A percentile compares a stretch with the other conserved stretches of the same genome.
phyloP scores from a whole-genome alignment of 1,139 yeast genomes.

The Hyphopichia khmerensis region DNA sequence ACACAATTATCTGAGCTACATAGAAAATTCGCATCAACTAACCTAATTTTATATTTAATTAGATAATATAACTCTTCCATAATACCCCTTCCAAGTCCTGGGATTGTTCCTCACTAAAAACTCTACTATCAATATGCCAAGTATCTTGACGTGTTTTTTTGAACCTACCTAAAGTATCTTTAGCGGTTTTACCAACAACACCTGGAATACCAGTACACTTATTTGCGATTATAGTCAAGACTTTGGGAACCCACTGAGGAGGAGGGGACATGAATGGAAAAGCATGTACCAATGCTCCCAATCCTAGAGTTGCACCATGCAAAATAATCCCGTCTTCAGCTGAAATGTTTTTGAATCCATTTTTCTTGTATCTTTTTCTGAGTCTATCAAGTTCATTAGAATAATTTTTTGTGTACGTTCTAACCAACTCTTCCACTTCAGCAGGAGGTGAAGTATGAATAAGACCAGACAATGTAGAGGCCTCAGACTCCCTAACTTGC shows the following conservation, averaged over 20 bases:
- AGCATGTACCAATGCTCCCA: constrained; percentile 87
- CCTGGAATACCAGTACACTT: constrained; percentile 74
- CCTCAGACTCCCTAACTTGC: constrained; percentile 77
- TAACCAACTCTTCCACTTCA: constrained; percentile 44
- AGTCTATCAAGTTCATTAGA: constrained; percentile 29
- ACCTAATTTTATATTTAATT: too few species aligned
- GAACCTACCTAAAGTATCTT: constrained; percentile 76
- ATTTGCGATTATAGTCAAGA: constrained; percentile 67
- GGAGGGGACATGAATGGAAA: constrained; percentile 92
- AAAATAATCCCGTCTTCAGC: constrained; percentile 48
- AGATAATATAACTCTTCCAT: constrained; percentile 90
- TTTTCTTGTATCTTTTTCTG: constrained; percentile 31
- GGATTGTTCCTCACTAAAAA: constrained; percentile 75
- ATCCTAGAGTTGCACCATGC: constrained; percentile 88
- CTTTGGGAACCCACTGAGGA: constrained; percentile 83
- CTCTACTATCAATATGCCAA: constrained; percentile 87
- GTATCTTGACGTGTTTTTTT: constrained; percentile 94
- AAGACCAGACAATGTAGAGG: constrained; percentile 76
- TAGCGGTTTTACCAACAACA: constrained; percentile 80
- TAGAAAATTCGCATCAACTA: too few species aligned
- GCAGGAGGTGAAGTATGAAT: constrained; percentile 71
- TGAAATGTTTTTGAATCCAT: constrained; percentile 29
- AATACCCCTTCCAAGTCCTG: constrained; percentile 94
- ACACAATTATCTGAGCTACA: too few species aligned
- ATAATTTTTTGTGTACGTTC: constrained; percentile 21